phyloP scores from a whole-genome alignment of 441 rosid genomes.

The Populus hybrid region DNA sequence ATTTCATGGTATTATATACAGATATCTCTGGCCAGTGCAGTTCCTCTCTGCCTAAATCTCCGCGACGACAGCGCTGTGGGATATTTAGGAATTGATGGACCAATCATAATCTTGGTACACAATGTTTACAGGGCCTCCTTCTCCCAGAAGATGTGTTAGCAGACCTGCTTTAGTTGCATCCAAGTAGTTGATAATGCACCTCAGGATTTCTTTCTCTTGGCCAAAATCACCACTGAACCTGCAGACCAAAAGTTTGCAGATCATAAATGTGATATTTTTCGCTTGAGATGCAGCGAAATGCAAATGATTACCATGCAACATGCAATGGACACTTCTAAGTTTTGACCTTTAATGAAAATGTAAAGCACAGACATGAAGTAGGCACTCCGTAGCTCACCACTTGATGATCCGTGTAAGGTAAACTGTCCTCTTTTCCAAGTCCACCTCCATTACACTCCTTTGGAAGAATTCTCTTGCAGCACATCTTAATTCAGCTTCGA shows the following conservation, averaged over 20 bases:
- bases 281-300: not conserved
- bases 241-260: not conserved
- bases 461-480: constrained; percentile 76
- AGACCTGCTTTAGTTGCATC: constrained; percentile 78
- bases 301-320: not conserved
- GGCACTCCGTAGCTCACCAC: constrained; percentile 40
- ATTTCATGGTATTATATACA: constrained; percentile 9
- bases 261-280: not conserved
- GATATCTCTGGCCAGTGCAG: not conserved
- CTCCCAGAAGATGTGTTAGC: constrained; percentile 63
- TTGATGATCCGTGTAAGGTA: constrained; percentile 61
- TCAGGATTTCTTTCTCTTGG: constrained; percentile 59
- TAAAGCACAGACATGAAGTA: not conserved
- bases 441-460: constrained; percentile 54
- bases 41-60: not conserved
- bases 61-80: not conserved
- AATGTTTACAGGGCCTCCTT: no score
- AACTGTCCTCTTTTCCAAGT: constrained; percentile 57
- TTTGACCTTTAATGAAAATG: not conserved
- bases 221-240: constrained; percentile 76
- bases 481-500: constrained; percentile 58
- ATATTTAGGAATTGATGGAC: constrained; percentile 50
- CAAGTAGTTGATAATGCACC: constrained; percentile 66
- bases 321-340: not conserved
- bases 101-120: constrained; percentile 72